These are phyloP conservation scores for Chaetomium sp. DNA, from an alignment of 2,329 filamentous ascomycete species.

Conservation along the genomic window DNA sequence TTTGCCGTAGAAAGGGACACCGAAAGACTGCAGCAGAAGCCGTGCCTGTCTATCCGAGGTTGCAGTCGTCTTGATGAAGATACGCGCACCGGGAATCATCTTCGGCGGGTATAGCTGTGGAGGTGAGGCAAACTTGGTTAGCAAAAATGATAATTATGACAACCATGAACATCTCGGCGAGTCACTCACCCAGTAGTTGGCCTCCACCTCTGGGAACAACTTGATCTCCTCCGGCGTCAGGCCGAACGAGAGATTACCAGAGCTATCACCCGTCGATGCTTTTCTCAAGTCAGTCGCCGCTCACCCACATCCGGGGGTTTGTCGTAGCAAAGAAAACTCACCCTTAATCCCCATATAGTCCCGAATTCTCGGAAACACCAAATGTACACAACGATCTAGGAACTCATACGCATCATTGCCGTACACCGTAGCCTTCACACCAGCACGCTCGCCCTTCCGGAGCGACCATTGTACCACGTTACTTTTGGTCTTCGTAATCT, in stretches of 20 bases:
- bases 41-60: constrained; percentile 79
- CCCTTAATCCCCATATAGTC: constrained; percentile 71
- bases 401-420: constrained; percentile 86
- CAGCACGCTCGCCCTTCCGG: constrained; percentile 61
- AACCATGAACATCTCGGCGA: not conserved
- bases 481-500: constrained; percentile 61
- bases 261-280: constrained; percentile 69
- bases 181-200: constrained; percentile 83
- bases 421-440: constrained; percentile 69
- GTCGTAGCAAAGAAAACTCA: constrained; percentile 18
- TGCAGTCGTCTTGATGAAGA: constrained; percentile 78
- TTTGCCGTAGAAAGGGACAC: constrained; percentile 70
- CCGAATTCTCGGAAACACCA: constrained; percentile 92
- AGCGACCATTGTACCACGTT: constrained; percentile 73
- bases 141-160: not conserved
- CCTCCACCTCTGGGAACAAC: constrained; percentile 87
- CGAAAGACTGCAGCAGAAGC: constrained; percentile 64
- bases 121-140: constrained; percentile 12
- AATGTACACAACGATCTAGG: constrained; percentile 78
- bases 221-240: constrained; percentile 68
- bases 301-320: not conserved
- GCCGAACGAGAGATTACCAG: constrained; percentile 82
- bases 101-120: constrained; percentile 51
- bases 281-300: not conserved
- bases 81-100: constrained; percentile 80